A percentile compares a stretch with the other conserved stretches of the same genome.
phyloP scores from a whole-genome alignment of 805 yeast species.

The Kodamaea nitidulidarum region DNA sequence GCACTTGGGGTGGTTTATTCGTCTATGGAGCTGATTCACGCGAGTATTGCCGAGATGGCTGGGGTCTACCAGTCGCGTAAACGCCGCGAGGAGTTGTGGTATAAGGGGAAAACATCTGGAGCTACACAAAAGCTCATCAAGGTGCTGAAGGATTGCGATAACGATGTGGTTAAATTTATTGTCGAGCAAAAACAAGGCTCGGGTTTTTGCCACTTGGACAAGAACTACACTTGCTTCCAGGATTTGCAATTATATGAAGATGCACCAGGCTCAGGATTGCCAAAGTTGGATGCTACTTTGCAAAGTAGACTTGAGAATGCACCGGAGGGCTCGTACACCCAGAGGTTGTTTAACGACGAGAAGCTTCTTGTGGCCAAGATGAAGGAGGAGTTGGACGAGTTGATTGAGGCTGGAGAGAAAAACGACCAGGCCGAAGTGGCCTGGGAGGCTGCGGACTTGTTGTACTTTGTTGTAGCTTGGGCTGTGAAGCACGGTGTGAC shows the following conservation, averaged over 20 bases:
- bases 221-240: slow-evolving; percentile 67
- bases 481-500: slow-evolving; percentile 70
- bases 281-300: slow-evolving; percentile 64
- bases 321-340: slow-evolving; percentile 93
- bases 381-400: slow-evolving; percentile 94
- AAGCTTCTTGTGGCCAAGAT: slow-evolving; percentile 78
- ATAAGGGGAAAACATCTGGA: slow-evolving; percentile 94
- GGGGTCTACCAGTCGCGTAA: slow-evolving; percentile 95
- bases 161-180: slow-evolving; percentile 81
- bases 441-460: slow-evolving; percentile 96
- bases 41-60: slow-evolving; percentile 72
- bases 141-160: slow-evolving; percentile 83
- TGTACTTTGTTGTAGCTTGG: slow-evolving; percentile 52
- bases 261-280: slow-evolving; percentile 62
- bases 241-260: slow-evolving; percentile 32
- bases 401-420: slow-evolving; percentile 67
- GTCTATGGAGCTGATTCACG: slow-evolving; percentile 71
- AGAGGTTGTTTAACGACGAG: slow-evolving; percentile 77
- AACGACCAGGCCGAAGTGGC: slow-evolving; percentile 52
- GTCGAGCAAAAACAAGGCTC: slow-evolving; percentile 75
- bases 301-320: slow-evolving; percentile 60
- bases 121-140: slow-evolving; percentile 76
- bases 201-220: slow-evolving; percentile 90
- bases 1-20: slow-evolving; percentile 88
- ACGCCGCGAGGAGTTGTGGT: slow-evolving; percentile 79